Percentiles rank a stretch among this genome's conserved stretches.
Evolutionary conservation across 1,139 yeast genomes (phyloP).

Genomic region (Blastobotrys petasosporus): DNA sequence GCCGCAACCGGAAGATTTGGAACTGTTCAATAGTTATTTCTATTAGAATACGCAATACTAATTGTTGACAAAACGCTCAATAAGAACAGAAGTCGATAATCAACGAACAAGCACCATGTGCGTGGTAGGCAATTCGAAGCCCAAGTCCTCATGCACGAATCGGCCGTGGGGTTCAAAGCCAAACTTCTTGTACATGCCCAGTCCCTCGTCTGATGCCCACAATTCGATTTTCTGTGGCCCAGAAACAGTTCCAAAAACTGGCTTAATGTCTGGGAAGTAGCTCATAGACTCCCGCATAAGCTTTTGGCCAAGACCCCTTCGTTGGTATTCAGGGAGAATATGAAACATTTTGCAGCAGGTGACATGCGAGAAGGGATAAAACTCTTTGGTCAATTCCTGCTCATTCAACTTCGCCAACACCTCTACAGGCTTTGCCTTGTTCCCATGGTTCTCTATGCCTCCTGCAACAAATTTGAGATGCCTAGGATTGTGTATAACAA

Average conservation of each 20-base stretch:
- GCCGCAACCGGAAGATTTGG: no score
- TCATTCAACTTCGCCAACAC: not conserved
- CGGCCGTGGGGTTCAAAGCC: not conserved
- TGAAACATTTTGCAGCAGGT: not conserved
- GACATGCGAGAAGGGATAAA: not conserved
- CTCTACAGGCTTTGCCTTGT: not conserved
- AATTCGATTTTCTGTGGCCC: not conserved
- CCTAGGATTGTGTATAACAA: not conserved
- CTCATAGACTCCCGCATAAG: not conserved
- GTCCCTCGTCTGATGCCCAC: constrained; percentile 1
- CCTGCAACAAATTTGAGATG: not conserved
- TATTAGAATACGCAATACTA: no score
- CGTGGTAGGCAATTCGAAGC: no score
- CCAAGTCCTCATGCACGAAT: no score
- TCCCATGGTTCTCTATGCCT: not conserved
- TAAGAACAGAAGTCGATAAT: no score
- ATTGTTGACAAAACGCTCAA: no score
- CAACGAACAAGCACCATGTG: no score
- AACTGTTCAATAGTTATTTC: no score
- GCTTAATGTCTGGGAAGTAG: not conserved
- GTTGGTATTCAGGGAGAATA: not conserved
- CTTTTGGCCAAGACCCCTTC: not conserved
- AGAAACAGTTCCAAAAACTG: not conserved
- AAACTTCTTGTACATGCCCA: not conserved
- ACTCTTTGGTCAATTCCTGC: not conserved